Conservation (phyloP, 177 flowering plant species). For the Vitis hybrid region DNA sequence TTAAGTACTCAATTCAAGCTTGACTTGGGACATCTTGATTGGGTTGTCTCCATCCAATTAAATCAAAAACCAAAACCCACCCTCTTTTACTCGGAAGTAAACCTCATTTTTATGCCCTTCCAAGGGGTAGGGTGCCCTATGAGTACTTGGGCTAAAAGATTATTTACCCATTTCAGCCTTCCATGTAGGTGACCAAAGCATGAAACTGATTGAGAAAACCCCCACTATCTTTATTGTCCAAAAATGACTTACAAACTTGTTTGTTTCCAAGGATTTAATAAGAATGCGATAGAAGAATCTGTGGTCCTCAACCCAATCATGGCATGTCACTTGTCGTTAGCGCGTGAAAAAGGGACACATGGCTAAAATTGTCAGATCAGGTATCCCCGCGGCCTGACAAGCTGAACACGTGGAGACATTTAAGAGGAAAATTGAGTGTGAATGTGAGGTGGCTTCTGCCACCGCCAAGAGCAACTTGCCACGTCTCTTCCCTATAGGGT, state of each 20-base stretch:
- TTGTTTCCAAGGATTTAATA: neutral
- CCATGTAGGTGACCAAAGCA: neutral
- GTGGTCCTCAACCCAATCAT: neutral
- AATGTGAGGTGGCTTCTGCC: neutral
- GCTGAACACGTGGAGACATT: constrained; percentile 8
- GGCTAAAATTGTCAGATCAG: constrained; percentile 6
- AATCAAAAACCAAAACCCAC: too few relatives aligned
- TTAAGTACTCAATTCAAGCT: too few relatives aligned
- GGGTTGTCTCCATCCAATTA: too few relatives aligned
- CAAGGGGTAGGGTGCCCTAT: too few relatives aligned
- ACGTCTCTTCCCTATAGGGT: too few relatives aligned
- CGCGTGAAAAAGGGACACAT: neutral
- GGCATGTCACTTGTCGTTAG: constrained; percentile 1
- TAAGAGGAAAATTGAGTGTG: neutral
- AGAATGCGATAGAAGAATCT: neutral
- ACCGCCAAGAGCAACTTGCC: too few relatives aligned
- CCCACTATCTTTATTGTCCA: too few relatives aligned
- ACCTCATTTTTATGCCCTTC: too few relatives aligned
- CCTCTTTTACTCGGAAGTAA: too few relatives aligned
- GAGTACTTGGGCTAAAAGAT: neutral
- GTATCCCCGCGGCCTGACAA: constrained; percentile 9
- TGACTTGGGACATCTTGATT: too few relatives aligned
- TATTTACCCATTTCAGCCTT: neutral
- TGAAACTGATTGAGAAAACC: neutral
- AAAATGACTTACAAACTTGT: too few relatives aligned